Base-by-base conservation (phyloP, 1,284 basidiomycete species). In the Pyrrhoderma lamaoense region DNA sequence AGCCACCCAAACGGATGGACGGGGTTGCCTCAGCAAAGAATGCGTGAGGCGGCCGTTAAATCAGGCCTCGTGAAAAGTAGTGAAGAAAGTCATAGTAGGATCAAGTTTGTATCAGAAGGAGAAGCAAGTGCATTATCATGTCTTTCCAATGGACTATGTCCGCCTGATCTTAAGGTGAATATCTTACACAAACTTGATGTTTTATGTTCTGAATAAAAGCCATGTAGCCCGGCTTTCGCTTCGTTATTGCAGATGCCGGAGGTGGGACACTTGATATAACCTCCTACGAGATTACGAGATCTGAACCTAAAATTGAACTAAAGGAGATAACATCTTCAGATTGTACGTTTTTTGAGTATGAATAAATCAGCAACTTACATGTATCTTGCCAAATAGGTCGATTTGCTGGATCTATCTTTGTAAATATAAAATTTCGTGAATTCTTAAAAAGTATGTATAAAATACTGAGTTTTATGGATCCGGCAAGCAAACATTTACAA, bases 1-100 rank as follows among this genome's bases (percentile, higher is more conserved):
- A 81, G 78, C 42, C 85, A 88, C 62, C 85, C 85, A 14, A 89
- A 88, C 58, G 85, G 85, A 7, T 89, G 85, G 85, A 82, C 85
- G 60, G 85, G 85, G 14, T 79, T 80, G 1, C 85, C 87, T 59
- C 85, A 88, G 62, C 77, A 79, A 31, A 80, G 77, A 64, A 85
- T 88, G 80, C 74, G 85, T 49, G 70, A 80, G 51, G 80, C 78
- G 0, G 84, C 84, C 0, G 72, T 83, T 3, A 73, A 78, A 56
- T 85, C 80, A 3, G 75, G 76, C 11, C 63, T 88, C 35, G 79
- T 89, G 19, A 76, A 81, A 0, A 80, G 86, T 61, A 82, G 79
- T 2, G 79, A 80, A 56, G 80, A 77, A 50, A 83, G 81, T 2
- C 77, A 77, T 56, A 74, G 81, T 1, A 70, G 81, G 48, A 83